Base-by-base conservation (phyloP, 257 asterid genomes). In the Anisodus acutangulus region DNA sequence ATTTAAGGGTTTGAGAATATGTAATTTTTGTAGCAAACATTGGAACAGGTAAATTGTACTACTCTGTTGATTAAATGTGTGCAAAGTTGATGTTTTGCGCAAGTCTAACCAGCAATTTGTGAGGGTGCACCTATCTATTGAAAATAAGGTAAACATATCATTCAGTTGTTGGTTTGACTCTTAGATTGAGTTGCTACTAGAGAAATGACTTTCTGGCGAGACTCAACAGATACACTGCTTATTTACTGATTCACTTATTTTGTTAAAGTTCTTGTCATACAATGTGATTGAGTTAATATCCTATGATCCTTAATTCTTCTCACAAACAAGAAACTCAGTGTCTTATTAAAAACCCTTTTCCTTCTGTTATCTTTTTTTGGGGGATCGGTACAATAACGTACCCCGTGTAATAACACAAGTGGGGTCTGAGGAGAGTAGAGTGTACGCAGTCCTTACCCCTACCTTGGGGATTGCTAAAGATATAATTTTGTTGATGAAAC, bases 401-500 rank as follows among this genome's bases (percentile, higher is more conserved):
- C 35, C 35, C 35, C 0, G 35, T 31, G 35, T 31, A 31, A 31
- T 31, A 31, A 1, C 35, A 31, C 35, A 31, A 31, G 35, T 31
- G 2, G 35, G 35, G 35, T 31, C 35, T 31, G 35, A 31, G 35
- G 35, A 31, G 35, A 1, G 35, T 31, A 31, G 35, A 31, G 35
- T 1, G 35, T 31, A 31, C 35, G 2, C 35, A 31, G 2, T 31
- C 35, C 35, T 31, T 31, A 31, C 35, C 35, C 35, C 35, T 31
- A 31, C 26, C 37, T 1, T 6, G 6, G 26, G 58, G n/a, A 19
- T 8, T 10, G 4, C 17, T 72, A 72, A 72, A 47, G 59, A 45
- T 72, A 72, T 72, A 47, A 47, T 72, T 45, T 72, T 72, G 80
- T 47, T 72, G 59, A 22, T 63, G 69, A 9, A 26, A 63, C 16